Conservation (phyloP, 2,329 filamentous ascomycete genomes). For the Penicillium psychrosexuale region DNA sequence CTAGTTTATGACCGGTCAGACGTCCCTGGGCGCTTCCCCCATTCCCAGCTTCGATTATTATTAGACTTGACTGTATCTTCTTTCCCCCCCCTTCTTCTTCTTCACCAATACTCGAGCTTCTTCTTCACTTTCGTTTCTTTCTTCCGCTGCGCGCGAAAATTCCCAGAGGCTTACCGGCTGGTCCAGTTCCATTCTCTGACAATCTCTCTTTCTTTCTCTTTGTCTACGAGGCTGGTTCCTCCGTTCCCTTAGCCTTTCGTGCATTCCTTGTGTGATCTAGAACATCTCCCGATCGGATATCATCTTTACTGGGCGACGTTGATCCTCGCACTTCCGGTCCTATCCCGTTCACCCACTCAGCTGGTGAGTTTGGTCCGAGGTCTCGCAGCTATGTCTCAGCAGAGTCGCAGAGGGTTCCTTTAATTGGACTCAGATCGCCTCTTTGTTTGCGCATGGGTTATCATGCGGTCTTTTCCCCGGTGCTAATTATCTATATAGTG, state of each 20-base stretch:
- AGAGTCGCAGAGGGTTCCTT: conserved; percentile 7
- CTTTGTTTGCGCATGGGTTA: conserved; percentile 22
- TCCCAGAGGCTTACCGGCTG: conserved; percentile 35
- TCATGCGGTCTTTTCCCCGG: conserved; percentile 17
- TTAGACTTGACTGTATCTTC: conserved; percentile 12
- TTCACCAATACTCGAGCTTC: conserved; percentile 16
- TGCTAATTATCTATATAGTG: conserved; percentile 21
- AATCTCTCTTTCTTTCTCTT: conserved; percentile 29
- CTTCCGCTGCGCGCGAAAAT: conserved; percentile 38
- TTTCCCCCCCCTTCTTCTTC: conserved; percentile 12
- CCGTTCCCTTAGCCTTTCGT: conserved; percentile 8
- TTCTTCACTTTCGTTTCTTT: conserved; percentile 28
- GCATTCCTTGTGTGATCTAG: conserved; percentile 2
- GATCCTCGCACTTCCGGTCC: conserved; percentile 9
- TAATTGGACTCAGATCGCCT: conserved; percentile 1
- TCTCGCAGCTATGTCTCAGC: conserved; percentile 19
- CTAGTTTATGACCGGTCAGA: conserved; percentile 10
- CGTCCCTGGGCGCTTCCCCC: conserved; percentile 5
- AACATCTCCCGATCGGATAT: conserved; percentile 16
- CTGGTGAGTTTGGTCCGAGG: conserved; percentile 16
- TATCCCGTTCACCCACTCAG: conserved; percentile 8
- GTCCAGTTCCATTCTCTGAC: conserved; percentile 34
- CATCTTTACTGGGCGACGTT: conserved; percentile 4
- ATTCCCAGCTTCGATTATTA: conserved; percentile 18
- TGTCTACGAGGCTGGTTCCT: conserved; percentile 39